A percentile compares a stretch with the other conserved stretches of the same genome.
Conservation (phyloP, 331 rosid genomes). For the Quercus tomentella region DNA sequence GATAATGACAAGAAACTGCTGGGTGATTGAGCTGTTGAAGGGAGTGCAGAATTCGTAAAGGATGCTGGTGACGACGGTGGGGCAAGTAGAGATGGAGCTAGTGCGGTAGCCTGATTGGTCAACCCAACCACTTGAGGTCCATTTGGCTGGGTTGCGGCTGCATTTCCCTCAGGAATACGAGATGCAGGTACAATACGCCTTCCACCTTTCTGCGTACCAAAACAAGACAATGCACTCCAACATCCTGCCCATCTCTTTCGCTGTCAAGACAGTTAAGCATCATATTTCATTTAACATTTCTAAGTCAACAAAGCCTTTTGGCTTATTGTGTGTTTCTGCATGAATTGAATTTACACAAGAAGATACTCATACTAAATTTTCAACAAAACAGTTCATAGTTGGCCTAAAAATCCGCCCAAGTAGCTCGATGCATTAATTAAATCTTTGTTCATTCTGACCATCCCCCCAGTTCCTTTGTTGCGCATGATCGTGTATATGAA, state of each 20-base stretch:
- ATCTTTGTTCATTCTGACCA: no score
- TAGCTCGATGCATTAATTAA: not conserved
- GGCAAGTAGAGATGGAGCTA: conserved; percentile 90
- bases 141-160: conserved; percentile 65
- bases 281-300: not conserved
- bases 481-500: not conserved
- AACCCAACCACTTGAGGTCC: conserved; percentile 71
- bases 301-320: not conserved
- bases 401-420: not conserved
- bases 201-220: conserved; percentile 83
- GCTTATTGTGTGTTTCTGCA: not conserved
- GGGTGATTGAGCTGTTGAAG: conserved; percentile 96
- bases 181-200: conserved; percentile 94
- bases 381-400: not conserved
- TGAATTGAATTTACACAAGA: not conserved
- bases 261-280: conserved; percentile 48
- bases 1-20: conserved; percentile 75
- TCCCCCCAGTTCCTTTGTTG: not conserved
- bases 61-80: conserved; percentile 99
- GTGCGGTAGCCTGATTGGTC: conserved; percentile 65
- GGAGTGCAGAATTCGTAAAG: conserved; percentile 87
- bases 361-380: not conserved
- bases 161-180: conserved; percentile 75
- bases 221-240: conserved; percentile 89
- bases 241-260: conserved; percentile 99